These are phyloP conservation scores for Trypanosoma lewisi DNA, from an alignment of 208 protist genomes.

Conservation along the genomic window DNA sequence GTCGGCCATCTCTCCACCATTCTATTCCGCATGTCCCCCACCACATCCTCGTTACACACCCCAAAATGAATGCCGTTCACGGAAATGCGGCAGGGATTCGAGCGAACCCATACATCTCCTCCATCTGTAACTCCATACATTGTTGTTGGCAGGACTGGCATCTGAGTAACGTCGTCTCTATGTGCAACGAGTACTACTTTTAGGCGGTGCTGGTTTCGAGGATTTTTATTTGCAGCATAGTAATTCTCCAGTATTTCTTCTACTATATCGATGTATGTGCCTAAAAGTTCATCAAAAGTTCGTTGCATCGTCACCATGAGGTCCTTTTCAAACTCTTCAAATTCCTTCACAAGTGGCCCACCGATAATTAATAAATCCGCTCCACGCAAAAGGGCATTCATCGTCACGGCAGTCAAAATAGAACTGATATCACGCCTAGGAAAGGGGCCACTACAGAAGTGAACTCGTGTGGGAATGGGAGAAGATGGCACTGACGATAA, in stretches of 20 bases:
- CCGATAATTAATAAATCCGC: conserved; percentile 83
- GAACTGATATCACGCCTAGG: conserved; percentile 54
- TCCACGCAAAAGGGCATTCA: conserved; percentile 60
- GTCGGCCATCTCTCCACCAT: conserved; percentile 80
- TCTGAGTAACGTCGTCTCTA: conserved; percentile 71
- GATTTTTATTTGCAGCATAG: conserved; percentile 36
- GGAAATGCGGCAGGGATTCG: conserved; percentile 78
- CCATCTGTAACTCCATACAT: conserved; percentile 75
- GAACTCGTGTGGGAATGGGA: conserved; percentile 45
- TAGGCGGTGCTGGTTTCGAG: conserved; percentile 33
- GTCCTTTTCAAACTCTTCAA: conserved; percentile 61
- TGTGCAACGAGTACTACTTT: conserved; percentile 78
- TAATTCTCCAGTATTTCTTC: conserved; percentile 62
- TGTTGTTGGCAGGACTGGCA: conserved; percentile 74
- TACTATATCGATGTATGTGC: conserved; percentile 55
- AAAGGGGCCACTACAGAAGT: conserved; percentile 87
- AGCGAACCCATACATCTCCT: conserved; percentile 60
- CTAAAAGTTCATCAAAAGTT: conserved; percentile 73
- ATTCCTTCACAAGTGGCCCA: conserved; percentile 68
- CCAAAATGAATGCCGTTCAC: conserved; percentile 81
- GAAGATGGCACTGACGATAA: neutral
- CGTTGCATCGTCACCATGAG: conserved; percentile 33
- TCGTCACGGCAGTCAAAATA: conserved; percentile 52
- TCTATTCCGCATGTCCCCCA: conserved; percentile 58
- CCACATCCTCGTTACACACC: conserved; percentile 82